Evolutionary conservation across 1,284 basidiomycete genomes (phyloP).

Genomic region (Rhodotorula sp.): DNA sequence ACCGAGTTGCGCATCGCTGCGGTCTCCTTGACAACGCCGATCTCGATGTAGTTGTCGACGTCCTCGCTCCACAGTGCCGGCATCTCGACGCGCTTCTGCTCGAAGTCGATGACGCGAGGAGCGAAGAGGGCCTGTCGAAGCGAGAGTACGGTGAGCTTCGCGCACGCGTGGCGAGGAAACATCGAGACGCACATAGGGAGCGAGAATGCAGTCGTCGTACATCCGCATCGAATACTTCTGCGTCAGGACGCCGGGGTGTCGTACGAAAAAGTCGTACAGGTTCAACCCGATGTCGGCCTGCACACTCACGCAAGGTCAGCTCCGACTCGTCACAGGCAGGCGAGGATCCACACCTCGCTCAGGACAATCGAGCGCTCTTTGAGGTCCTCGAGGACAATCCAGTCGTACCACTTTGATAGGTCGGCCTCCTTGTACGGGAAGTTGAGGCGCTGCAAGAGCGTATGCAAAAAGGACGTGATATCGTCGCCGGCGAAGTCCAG

Average conservation of each 20-base stretch:
- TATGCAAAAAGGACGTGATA: slow-evolving; percentile 81
- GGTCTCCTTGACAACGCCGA: slow-evolving; percentile 41
- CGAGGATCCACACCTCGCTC: slow-evolving; percentile 62
- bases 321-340: too few species aligned
- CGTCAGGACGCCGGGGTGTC: slow-evolving; percentile 70
- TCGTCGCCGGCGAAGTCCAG: slow-evolving; percentile 90
- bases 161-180: neutral
- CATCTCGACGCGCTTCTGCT: slow-evolving; percentile 58
- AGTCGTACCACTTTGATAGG: slow-evolving; percentile 72
- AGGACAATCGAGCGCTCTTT: slow-evolving; percentile 79
- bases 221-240: slow-evolving; percentile 86
- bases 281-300: slow-evolving; percentile 83
- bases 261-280: slow-evolving; percentile 81
- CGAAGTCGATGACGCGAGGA: slow-evolving; percentile 85
- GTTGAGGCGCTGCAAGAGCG: slow-evolving; percentile 69
- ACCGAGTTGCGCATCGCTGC: slow-evolving; percentile 40
- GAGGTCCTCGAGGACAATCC: slow-evolving; percentile 82
- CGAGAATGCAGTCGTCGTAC: slow-evolving; percentile 94
- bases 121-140: slow-evolving; percentile 76
- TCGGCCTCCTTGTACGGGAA: slow-evolving; percentile 87
- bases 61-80: slow-evolving; percentile 44
- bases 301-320: neutral
- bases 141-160: neutral
- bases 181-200: slow-evolving; percentile 70
- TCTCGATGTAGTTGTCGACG: slow-evolving; percentile 49